Percentiles rank a stretch among this genome's conserved stretches.
These are phyloP conservation scores for Scutellaria barbata DNA, from an alignment of 257 asterid species.

Conservation along the genomic window DNA sequence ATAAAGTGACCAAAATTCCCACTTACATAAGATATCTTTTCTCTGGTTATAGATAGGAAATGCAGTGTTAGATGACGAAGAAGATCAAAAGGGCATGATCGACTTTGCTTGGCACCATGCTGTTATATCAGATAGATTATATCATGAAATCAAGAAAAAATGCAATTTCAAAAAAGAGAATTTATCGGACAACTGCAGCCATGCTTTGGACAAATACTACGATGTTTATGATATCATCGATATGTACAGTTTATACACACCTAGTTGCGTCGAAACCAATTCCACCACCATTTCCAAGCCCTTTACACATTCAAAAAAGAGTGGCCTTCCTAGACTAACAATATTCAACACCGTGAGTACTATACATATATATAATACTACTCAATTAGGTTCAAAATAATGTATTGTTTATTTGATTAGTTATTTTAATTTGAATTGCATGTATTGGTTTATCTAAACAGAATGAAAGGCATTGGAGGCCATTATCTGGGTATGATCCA, in stretches of 20 bases:
- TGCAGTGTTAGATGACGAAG: slow-evolving; percentile 77
- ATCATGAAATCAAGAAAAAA: slow-evolving; percentile 43
- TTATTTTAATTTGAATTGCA: not conserved
- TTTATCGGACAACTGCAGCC: slow-evolving; percentile 40
- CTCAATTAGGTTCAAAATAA: too few relatives aligned
- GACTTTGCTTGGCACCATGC: slow-evolving; percentile 96
- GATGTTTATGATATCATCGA: slow-evolving; percentile 66
- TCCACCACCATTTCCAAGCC: slow-evolving; percentile 21
- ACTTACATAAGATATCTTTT: too few relatives aligned
- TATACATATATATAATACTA: too few relatives aligned
- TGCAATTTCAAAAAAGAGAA: slow-evolving; percentile 60
- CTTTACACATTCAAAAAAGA: not conserved
- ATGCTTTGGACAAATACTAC: slow-evolving; percentile 49
- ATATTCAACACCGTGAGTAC: slow-evolving; percentile 50
- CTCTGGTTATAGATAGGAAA: too few relatives aligned
- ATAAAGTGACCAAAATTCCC: too few relatives aligned
- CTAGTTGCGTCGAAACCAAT: slow-evolving; percentile 46
- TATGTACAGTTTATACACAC: slow-evolving; percentile 83
- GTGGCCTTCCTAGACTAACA: slow-evolving; percentile 28
- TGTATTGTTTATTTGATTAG: not conserved
- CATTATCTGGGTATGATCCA: slow-evolving; percentile 73
- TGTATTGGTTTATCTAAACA: not conserved
- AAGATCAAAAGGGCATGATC: slow-evolving; percentile 79
- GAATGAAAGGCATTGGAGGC: slow-evolving; percentile 45
- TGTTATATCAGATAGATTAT: slow-evolving; percentile 74